Conservation (phyloP, 2,329 filamentous ascomycete genomes). For the Colletotrichum navitas region DNA sequence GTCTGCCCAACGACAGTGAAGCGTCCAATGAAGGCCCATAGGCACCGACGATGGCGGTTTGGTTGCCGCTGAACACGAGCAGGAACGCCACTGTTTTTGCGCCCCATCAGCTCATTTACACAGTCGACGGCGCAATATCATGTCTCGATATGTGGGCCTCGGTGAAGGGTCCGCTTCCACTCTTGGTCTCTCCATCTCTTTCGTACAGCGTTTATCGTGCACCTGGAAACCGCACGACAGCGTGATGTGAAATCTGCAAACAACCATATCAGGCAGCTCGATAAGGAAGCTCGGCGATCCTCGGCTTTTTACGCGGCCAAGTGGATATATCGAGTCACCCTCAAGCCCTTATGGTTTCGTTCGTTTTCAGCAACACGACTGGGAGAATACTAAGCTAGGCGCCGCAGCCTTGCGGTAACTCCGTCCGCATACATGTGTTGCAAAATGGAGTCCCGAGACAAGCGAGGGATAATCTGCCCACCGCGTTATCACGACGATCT, state of each 20-base stretch:
- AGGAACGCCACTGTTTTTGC: constrained; percentile 12
- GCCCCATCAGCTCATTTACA: not conserved
- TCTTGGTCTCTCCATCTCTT: not conserved
- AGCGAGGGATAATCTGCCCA: not conserved
- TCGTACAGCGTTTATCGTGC: not conserved
- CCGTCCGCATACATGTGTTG: constrained; percentile 18
- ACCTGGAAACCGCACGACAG: not conserved
- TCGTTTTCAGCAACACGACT: constrained; percentile 32
- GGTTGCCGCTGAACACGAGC: constrained; percentile 16
- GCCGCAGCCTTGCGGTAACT: constrained; percentile 31
- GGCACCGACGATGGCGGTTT: constrained; percentile 1
- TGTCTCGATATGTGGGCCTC: constrained; percentile 8
- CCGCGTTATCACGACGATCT: constrained; percentile 24
- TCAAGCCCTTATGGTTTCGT: constrained; percentile 27
- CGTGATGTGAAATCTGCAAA: constrained; percentile 19
- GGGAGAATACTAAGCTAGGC: constrained; percentile 5
- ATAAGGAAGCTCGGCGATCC: constrained; percentile 14
- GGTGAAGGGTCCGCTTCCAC: constrained; percentile 15
- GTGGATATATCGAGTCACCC: constrained; percentile 14
- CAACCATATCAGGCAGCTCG: constrained; percentile 1
- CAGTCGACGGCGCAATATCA: constrained; percentile 2
- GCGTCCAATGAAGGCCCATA: constrained; percentile 17
- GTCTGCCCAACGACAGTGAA: constrained; percentile 1
- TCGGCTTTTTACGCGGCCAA: constrained; percentile 32
- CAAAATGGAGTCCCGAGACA: not conserved